Base-by-base conservation (phyloP, 371 early-diverging fungal species). In the Apophysomyces variabilis region DNA sequence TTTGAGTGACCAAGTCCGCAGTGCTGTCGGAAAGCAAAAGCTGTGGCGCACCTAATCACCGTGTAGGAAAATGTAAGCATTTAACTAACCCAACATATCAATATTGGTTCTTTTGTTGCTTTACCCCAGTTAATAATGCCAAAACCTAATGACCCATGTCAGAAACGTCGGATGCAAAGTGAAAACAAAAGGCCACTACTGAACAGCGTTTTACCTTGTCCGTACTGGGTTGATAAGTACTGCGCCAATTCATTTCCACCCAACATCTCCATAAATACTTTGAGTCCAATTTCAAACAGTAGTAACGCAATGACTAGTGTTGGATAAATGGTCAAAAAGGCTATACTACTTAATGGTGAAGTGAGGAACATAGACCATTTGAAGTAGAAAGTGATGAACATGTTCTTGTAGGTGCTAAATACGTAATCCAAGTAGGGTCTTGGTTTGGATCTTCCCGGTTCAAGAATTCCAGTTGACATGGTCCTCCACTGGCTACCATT, bases 61-160 rank as follows among this genome's bases (percentile, higher is more conserved):
- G 32, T 26, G 32, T 26, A 26, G 32, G 32, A 26, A 26, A 26
- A 26, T 1, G 32, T 26, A 26, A 26, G 32, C 32, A 26, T 26
- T 26, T 26, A 26, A 26, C 32, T 3, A 26, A 26, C 32, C 3
- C 1, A 3, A 26, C 32, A 2, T 26, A 1, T 26, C 32, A 26
- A 26, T 1, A 26, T 26, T 26, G 1, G 1, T 26, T 38, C 14
- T 9, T 41, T 14, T 44, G 50, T 16, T 39, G 18, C 1, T n/a
- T 69, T 71, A 76, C 77, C 75, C 79, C 79, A 79, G 65, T 76
- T 79, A 26, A 74, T 70, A 9, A 74, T 62, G 14, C 77, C 62
- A 47, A 76, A 70, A 16, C 66, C 77, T 77, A 65, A 21, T 38
- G 21, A 6, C 2, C 1, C 32, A 26, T 26, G 32, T 5, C 59